A percentile compares a stretch with the other conserved stretches of the same genome.
phyloP scores from a whole-genome alignment of 495 filamentous ascomycete species.

The Apodospora peruviana region DNA sequence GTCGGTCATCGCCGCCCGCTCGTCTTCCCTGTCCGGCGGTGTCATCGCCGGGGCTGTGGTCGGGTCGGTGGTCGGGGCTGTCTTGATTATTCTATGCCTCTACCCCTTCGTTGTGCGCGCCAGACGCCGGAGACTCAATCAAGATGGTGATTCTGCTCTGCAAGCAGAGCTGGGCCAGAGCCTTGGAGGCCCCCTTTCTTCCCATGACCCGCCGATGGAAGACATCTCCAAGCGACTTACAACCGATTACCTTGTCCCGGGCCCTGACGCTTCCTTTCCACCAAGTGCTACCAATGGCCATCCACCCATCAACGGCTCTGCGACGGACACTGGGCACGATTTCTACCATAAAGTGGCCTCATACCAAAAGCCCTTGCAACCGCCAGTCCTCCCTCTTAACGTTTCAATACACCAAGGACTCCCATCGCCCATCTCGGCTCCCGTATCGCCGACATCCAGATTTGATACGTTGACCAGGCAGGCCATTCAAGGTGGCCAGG shows the following conservation, averaged over 20 bases:
- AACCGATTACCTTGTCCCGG: slow-evolving; percentile 8
- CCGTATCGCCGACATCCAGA: slow-evolving; percentile 14
- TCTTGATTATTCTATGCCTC: slow-evolving; percentile 26
- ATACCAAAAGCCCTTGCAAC: slow-evolving; percentile 10
- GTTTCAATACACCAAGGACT: slow-evolving; percentile 19
- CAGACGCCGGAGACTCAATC: slow-evolving; percentile 16
- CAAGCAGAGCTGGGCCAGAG: slow-evolving; percentile 29
- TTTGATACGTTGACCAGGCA: slow-evolving; percentile 5
- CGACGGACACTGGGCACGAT: slow-evolving; percentile 10
- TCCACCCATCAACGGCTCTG: slow-evolving; percentile 2
- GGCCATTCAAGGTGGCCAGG: slow-evolving; percentile 8
- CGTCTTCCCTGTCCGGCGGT: slow-evolving; percentile 19
- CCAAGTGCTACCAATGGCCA: slow-evolving; percentile 6
- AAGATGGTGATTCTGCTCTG: slow-evolving; percentile 15
- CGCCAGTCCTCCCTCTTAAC: slow-evolving; percentile 11
- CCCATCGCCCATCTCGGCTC: slow-evolving; percentile 23
- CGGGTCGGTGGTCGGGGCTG: slow-evolving; percentile 25
- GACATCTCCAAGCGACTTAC: slow-evolving; percentile 21
- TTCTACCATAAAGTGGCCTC: slow-evolving; percentile 10
- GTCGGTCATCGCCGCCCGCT: slow-evolving; percentile 23
- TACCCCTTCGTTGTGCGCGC: slow-evolving; percentile 29
- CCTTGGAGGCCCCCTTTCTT: slow-evolving; percentile 28
- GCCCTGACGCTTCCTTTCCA: slow-evolving; percentile 2
- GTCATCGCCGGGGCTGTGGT: slow-evolving; percentile 32
- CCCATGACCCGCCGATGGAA: slow-evolving; percentile 7